Evolutionary conservation across 73 alveolate species (phyloP), one percentile per base, ranked within the genome.

Genomic region (Stentor coeruleus): DNA sequence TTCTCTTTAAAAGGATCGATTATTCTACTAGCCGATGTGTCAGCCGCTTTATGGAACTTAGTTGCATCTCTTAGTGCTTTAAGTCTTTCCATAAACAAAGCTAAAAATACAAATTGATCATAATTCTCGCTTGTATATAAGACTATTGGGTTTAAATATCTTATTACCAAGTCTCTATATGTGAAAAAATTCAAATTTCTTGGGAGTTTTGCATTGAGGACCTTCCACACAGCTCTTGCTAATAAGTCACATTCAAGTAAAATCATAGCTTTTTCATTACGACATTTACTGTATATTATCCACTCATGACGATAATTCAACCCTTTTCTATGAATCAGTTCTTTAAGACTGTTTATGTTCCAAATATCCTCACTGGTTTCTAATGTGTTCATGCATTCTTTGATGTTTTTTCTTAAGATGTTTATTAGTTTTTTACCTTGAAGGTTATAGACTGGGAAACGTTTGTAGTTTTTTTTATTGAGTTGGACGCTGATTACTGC

Each of bases 271-370:
- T 76, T 74, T 58, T 55, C 39, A 20, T 79, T 39, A 3, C 79
- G 79, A 66, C 77, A 36, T 55, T 83, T 87, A 0, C 76, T 59
- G 39, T 80, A 59, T 26, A 76, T 77, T 3, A 72, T 28, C 93
- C 93, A 87, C 35, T 42, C 66, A 74, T 82, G 82, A 3, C 89
- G 58, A 58, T 80, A 59, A 40, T 87, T 87, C 20, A 87, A 77
- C 3, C 93, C 93, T 77, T 87, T 87, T 28, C 90, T 39, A 75
- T 87, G 93, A 55, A 87, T 28, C 57, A 87, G 82, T 76, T 87
- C 93, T 49, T 87, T 87, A 26, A 87, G 59, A 39, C 86, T 39
- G 15, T 76, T 30, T 14, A 76, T 39, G 74, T 87, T 87, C 28
- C 36, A 38, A 3, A 74, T 49, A 30, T 72, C 74, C 28, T 87